phyloP scores from a whole-genome alignment of 2,329 filamentous ascomycete genomes.

The Sclerotinia spermophila region DNA sequence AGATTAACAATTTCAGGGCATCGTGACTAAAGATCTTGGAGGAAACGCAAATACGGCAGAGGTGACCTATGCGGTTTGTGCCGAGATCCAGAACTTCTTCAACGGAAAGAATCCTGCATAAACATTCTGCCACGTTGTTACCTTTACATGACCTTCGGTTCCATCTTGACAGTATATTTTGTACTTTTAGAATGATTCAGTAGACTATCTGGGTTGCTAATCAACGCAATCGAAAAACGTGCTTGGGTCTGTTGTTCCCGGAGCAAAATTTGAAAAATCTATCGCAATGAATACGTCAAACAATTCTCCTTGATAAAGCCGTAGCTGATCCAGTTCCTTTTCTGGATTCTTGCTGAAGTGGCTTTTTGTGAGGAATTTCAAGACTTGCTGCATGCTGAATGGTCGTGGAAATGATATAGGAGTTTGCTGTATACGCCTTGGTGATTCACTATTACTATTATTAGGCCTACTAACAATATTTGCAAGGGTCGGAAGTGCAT shows the following conservation, averaged over 20 bases:
- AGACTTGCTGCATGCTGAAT: not conserved
- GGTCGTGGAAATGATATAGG: not conserved
- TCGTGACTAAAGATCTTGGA: conserved; percentile 46
- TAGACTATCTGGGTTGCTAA: not conserved
- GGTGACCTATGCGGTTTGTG: conserved; percentile 32
- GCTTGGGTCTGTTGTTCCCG: not conserved
- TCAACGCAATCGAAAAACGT: not conserved
- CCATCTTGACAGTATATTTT: not conserved
- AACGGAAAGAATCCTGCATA: not conserved
- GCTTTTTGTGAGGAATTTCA: not conserved
- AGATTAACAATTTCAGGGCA: not conserved
- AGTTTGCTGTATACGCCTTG: not conserved
- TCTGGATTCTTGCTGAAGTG: not conserved
- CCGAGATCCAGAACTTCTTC: conserved; percentile 26
- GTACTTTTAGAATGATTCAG: not conserved
- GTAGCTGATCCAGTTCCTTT: not conserved
- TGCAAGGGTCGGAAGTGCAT: not conserved
- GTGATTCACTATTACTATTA: not conserved
- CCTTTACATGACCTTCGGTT: not conserved
- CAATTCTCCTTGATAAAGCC: not conserved
- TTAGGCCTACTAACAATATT: not conserved
- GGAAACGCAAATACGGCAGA: conserved; percentile 37
- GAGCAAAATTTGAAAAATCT: not conserved
- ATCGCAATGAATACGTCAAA: not conserved
- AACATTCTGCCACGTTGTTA: not conserved